A percentile compares a stretch with the other conserved stretches of the same genome.
Conservation (phyloP, 805 yeast genomes). For the Sporopachydermia lactativora region DNA sequence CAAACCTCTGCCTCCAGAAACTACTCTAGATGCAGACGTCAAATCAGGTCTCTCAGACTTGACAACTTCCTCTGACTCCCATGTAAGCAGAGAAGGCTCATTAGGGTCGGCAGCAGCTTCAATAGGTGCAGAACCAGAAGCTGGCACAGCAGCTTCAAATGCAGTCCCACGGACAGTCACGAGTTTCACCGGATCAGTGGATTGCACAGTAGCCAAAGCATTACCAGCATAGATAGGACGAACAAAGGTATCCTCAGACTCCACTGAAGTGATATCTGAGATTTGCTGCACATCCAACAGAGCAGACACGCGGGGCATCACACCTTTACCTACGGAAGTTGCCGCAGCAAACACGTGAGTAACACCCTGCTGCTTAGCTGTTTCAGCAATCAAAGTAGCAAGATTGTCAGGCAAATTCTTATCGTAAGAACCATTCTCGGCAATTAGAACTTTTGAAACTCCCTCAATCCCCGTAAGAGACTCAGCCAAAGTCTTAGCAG, state of each 20-base stretch:
- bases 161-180: conserved; percentile 80
- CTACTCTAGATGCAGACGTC: conserved; percentile 66
- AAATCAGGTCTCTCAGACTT: conserved; percentile 84
- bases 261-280: conserved; percentile 63
- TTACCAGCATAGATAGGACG: conserved; percentile 97
- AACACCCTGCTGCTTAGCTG: conserved; percentile 29
- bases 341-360: conserved; percentile 72
- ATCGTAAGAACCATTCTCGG: conserved; percentile 43
- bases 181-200: conserved; percentile 49
- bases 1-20: conserved; percentile 91
- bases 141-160: conserved; percentile 36
- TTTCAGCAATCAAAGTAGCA: conserved; percentile 46
- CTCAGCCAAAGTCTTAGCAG: conserved; percentile 35
- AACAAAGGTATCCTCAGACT: conserved; percentile 55
- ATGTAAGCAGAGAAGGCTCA: conserved; percentile 30
- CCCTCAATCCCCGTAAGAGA: conserved; percentile 39
- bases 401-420: conserved; percentile 65
- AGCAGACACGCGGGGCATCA: conserved; percentile 81
- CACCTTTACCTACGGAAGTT: conserved; percentile 76
- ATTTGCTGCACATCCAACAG: conserved; percentile 76
- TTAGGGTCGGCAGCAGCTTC: conserved; percentile 25
- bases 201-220: conserved; percentile 69
- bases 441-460: conserved; percentile 41
- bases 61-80: conserved; percentile 63
- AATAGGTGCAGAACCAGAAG: conserved; percentile 26